Base-by-base conservation (phyloP, 1,139 yeast genomes). In the Pichia inconspicua region DNA sequence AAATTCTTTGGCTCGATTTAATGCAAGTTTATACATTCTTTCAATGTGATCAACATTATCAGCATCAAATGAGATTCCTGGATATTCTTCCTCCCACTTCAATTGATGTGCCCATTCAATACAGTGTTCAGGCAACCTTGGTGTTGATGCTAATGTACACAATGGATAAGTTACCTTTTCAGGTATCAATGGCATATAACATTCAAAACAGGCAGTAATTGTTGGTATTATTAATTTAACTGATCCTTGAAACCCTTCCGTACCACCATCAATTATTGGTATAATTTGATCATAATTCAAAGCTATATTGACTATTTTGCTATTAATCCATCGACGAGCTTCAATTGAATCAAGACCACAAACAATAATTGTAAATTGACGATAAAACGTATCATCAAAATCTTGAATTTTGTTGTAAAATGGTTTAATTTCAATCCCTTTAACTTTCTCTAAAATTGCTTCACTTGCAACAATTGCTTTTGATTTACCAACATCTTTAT, bases 231-330 rank as follows among this genome's bases (percentile, higher is more conserved):
- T 88, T 11, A 89, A 86, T 59, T 96, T 81, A 15, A 90, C 80
- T 61, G 92, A 97, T 5, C 98, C 98, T 55, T 87, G 76, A 60
- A 92, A 84, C 0, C 97, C 97, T 61, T 92, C 97, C 0, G 96
- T 85, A 3, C 97, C 98, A 2, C 97, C 97, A 62, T 92, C 98
- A 32, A 92, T 80, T 62, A 92, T 67, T 0, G 97, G 97, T 40
- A 87, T 83, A 32, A 86, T 66, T 1, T 72, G 66, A 11, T 67
- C 66, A 27, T 53, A 41, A 8, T 51, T 43, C 3, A 47, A 42
- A 2, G 64, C 63, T 10, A 63, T 48, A 43, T 75, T 77, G 1
- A 85, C 79, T 42, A 92, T 66, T 9, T 81, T 80, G 17, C 87
- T 81, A 64, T 90, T 92, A 53, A 90, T 84, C 95, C 96, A 90